These are phyloP conservation scores for Uronychia binucleata DNA, from an alignment of 73 alveolate species.

Conservation along the genomic window DNA sequence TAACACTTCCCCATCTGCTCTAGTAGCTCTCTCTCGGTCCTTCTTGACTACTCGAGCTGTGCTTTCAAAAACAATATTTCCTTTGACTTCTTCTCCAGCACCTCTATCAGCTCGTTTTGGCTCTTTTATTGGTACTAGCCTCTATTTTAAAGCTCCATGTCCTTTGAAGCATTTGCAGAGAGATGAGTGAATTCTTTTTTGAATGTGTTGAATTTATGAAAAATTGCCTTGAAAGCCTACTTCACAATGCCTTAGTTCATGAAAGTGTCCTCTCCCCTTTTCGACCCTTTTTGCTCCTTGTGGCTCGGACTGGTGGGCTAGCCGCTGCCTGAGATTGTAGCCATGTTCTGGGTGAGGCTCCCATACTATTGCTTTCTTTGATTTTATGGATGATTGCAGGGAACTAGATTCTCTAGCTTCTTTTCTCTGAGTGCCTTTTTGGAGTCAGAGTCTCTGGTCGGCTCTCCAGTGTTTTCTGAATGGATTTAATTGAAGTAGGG, in stretches of 20 bases:
- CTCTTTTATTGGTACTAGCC: too few relatives aligned
- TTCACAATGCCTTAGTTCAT: not conserved
- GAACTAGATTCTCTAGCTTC: too few relatives aligned
- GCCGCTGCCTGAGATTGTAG: not conserved
- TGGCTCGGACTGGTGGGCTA: not conserved
- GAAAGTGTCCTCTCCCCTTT: not conserved
- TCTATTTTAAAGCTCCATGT: too few relatives aligned
- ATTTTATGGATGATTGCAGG: too few relatives aligned
- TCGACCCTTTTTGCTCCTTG: not conserved
- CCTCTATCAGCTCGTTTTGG: not conserved
- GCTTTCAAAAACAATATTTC: not conserved
- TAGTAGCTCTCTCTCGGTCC: not conserved
- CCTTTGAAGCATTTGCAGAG: too few relatives aligned
- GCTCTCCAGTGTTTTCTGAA: too few relatives aligned
- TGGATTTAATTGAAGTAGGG: not conserved
- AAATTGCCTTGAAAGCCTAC: not conserved
- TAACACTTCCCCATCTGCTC: not conserved
- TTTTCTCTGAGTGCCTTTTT: too few relatives aligned
- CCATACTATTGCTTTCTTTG: too few relatives aligned
- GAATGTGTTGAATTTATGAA: not conserved
- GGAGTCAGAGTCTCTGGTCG: too few relatives aligned
- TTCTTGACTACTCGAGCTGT: not conserved
- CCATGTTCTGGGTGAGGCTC: too few relatives aligned
- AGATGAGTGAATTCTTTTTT: not conserved
- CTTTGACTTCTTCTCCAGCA: not conserved